These are phyloP conservation scores for Pyricularia sp. DNA, from an alignment of 2,329 filamentous ascomycete species.

Conservation along the genomic window DNA sequence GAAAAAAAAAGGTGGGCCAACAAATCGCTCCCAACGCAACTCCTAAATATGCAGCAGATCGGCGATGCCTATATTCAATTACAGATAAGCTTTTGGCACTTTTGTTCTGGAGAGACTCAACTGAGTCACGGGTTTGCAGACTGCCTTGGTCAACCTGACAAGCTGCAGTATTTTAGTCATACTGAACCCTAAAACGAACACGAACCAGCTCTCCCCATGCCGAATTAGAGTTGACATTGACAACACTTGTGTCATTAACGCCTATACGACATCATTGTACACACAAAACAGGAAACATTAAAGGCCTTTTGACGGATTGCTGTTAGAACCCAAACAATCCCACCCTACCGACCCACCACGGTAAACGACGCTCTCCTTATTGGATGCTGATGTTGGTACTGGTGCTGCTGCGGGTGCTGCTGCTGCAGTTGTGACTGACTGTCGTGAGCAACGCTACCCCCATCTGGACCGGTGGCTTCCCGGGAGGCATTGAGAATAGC, in stretches of 20 bases:
- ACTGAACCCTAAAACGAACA: background rate
- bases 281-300: background rate
- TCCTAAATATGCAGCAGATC: background rate
- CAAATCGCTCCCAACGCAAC: too few relatives aligned
- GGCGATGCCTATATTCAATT: background rate
- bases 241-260: background rate
- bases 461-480: background rate
- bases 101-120: background rate
- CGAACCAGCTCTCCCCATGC: background rate
- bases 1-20: too few relatives aligned
- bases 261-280: too few relatives aligned
- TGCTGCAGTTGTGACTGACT: background rate
- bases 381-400: background rate
- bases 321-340: background rate
- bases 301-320: background rate
- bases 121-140: background rate
- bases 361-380: background rate
- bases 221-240: background rate
- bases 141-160: background rate
- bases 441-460: background rate
- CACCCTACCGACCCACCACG: background rate
- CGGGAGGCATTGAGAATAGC: slow-evolving; percentile 16
- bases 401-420: background rate
- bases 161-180: background rate
- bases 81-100: background rate